phyloP scores from a whole-genome alignment of 305 asterid genomes.

The Ajuga reptans region DNA sequence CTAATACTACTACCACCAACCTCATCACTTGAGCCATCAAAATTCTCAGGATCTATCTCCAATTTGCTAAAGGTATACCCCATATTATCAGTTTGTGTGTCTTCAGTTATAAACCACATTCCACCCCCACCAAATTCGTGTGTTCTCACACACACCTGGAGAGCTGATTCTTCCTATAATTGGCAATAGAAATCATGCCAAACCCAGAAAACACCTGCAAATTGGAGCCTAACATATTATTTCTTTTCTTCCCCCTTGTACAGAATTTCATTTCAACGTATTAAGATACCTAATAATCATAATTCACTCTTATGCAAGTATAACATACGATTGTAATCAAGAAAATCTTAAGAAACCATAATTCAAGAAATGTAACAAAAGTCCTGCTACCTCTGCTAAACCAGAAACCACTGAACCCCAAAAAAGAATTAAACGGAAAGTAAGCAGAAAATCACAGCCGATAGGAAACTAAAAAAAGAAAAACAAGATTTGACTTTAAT shows the following conservation, averaged over 20 bases:
- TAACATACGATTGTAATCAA: background rate
- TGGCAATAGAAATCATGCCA: background rate
- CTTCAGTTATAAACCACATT: conserved; percentile 32
- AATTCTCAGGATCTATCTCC: conserved; percentile 42
- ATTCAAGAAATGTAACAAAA: background rate
- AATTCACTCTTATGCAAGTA: background rate
- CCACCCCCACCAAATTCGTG: background rate
- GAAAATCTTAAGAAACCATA: background rate
- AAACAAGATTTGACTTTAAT: background rate
- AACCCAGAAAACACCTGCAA: conserved; percentile 26
- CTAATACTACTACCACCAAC: conserved; percentile 12
- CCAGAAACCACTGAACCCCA: background rate
- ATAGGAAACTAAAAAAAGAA: background rate
- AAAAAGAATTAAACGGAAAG: background rate
- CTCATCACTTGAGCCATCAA: conserved; percentile 39
- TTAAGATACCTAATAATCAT: background rate
- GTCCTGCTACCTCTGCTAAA: no score
- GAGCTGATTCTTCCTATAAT: conserved; percentile 19
- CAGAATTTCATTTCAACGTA: background rate
- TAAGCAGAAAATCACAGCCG: background rate
- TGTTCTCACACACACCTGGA: background rate
- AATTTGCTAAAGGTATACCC: conserved; percentile 66
- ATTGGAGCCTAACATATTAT: background rate
- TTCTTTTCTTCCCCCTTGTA: background rate
- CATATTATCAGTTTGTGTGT: conserved; percentile 30